These are phyloP conservation scores for Lactarius hatsudake DNA, from an alignment of 768 basidiomycete species.

Conservation along the genomic window DNA sequence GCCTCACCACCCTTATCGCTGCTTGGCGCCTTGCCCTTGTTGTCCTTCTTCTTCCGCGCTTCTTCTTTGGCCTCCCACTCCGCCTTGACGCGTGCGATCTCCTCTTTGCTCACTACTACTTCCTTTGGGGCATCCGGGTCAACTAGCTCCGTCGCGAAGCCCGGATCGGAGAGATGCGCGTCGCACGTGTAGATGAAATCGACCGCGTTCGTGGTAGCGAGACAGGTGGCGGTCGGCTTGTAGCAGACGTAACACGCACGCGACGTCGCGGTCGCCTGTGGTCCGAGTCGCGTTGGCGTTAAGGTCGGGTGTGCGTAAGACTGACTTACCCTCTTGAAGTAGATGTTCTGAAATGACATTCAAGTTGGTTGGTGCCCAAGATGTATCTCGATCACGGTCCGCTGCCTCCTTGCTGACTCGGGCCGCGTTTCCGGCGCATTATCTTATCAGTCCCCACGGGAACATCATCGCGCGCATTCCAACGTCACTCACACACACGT, in stretches of 20 bases:
- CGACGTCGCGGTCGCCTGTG: constrained; percentile 71
- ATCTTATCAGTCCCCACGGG: neutral
- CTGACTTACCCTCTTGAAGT: constrained; percentile 79
- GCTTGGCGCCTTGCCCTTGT: constrained; percentile 38
- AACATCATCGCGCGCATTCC: too few relatives aligned
- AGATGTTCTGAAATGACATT: constrained; percentile 80
- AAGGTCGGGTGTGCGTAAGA: constrained; percentile 4
- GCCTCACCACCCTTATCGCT: constrained; percentile 31
- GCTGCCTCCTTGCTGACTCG: neutral
- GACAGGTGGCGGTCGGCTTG: constrained; percentile 77
- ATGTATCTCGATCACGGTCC: neutral
- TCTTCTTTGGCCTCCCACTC: constrained; percentile 80
- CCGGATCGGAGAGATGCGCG: constrained; percentile 74
- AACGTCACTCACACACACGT: neutral
- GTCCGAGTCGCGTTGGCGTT: neutral
- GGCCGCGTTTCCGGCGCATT: neutral
- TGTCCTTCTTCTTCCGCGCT: constrained; percentile 56
- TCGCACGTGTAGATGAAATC: constrained; percentile 89
- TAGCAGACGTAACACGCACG: constrained; percentile 78
- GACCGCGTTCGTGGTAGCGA: constrained; percentile 76
- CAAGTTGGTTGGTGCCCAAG: constrained; percentile 9
- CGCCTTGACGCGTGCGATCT: constrained; percentile 71
- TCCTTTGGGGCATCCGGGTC: constrained; percentile 39
- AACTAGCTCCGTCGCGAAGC: constrained; percentile 60
- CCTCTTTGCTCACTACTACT: constrained; percentile 53